phyloP scores from a whole-genome alignment of 805 yeast genomes.

The Yarrowia osloensis region DNA sequence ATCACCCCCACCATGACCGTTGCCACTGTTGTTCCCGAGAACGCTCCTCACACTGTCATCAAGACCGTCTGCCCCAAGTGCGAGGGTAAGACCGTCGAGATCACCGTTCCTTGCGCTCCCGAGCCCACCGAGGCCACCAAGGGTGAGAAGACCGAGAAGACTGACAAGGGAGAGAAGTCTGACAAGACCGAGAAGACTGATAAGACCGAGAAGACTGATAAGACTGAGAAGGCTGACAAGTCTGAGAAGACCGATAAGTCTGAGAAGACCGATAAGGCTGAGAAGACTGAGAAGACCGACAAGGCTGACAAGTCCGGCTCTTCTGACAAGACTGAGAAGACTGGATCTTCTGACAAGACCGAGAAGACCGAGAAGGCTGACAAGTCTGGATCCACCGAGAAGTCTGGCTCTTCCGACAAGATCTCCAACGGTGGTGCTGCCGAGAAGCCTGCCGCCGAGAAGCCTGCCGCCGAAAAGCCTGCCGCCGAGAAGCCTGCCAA shows the following conservation, averaged over 20 bases:
- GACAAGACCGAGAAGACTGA: neutral
- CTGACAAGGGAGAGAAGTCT: neutral
- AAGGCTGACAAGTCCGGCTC: neutral
- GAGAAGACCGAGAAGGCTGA: neutral
- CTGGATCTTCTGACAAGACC: neutral
- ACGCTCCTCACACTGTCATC: neutral
- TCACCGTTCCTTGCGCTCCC: neutral
- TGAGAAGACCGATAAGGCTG: neutral
- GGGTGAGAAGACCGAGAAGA: neutral
- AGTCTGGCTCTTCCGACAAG: neutral
- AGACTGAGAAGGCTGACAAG: neutral
- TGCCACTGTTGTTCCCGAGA: neutral
- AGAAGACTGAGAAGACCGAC: neutral
- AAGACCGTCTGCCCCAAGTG: constrained; percentile 7
- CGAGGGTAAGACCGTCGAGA: neutral
- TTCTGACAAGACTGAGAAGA: neutral
- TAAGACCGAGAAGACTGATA: neutral
- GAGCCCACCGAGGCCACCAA: neutral
- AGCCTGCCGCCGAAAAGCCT: too few species aligned
- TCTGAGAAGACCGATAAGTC: too few species aligned
- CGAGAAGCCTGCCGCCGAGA: too few species aligned
- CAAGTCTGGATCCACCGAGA: too few species aligned
- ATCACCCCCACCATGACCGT: neutral
- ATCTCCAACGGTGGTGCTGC: too few species aligned
- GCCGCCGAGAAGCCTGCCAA: too few species aligned